These are phyloP conservation scores for Hemisphaericaspora nanyangensis DNA, from an alignment of 805 yeast genomes.

Conservation along the genomic window DNA sequence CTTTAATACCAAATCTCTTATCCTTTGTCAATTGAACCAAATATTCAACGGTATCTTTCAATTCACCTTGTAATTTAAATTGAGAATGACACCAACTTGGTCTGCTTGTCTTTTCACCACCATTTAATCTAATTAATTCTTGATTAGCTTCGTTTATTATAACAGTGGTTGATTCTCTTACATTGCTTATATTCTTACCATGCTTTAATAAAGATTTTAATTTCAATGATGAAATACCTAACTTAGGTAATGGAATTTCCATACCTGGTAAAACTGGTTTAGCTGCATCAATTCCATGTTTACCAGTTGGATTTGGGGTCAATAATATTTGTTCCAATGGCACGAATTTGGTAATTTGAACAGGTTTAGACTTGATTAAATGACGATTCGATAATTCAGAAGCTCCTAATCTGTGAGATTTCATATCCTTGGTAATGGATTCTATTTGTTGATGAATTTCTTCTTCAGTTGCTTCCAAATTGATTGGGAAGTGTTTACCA, in stretches of 20 bases:
- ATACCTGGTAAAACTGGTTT: slow-evolving; percentile 68
- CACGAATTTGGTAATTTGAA: slow-evolving; percentile 66
- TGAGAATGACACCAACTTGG: slow-evolving; percentile 90
- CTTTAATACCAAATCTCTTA: slow-evolving; percentile 61
- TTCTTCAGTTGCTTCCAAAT: slow-evolving; percentile 19
- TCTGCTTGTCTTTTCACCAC: slow-evolving; percentile 63
- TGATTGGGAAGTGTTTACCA: slow-evolving; percentile 58
- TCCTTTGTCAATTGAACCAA: slow-evolving; percentile 62
- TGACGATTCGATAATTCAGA: slow-evolving; percentile 77
- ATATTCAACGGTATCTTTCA: slow-evolving; percentile 44
- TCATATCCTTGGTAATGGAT: slow-evolving; percentile 51
- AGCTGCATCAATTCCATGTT: slow-evolving; percentile 60
- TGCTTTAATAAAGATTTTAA: slow-evolving; percentile 52
- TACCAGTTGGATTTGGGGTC: slow-evolving; percentile 63
- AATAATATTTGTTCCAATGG: slow-evolving; percentile 66
- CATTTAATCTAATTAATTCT: slow-evolving; percentile 75
- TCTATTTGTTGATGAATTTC: slow-evolving; percentile 40
- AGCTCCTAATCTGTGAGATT: slow-evolving; percentile 67
- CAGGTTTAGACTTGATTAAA: slow-evolving; percentile 69
- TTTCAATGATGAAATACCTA: slow-evolving; percentile 68
- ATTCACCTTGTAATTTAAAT: slow-evolving; percentile 54
- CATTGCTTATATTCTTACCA: slow-evolving; percentile 39
- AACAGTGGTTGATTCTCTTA: slow-evolving; percentile 77
- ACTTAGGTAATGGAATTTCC: slow-evolving; percentile 71
- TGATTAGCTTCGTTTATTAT: slow-evolving; percentile 36